These are phyloP conservation scores for Austroboletus eburneus DNA, from an alignment of 768 basidiomycete genomes.

Conservation along the genomic window DNA sequence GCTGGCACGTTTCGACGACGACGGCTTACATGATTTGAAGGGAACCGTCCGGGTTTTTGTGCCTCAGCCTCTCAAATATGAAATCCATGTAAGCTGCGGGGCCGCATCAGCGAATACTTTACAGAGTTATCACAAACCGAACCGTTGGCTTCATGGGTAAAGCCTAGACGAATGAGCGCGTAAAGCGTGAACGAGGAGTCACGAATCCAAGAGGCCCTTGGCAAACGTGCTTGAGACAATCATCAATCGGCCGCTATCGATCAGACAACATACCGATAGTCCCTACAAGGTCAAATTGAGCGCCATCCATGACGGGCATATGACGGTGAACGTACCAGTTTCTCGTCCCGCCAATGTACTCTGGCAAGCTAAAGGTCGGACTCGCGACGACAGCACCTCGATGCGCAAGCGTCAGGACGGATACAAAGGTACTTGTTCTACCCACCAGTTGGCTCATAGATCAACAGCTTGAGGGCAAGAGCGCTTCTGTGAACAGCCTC, in stretches of 20 bases:
- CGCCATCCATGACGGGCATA: background rate
- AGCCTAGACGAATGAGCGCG: constrained; percentile 88
- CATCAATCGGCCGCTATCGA: background rate
- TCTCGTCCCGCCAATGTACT: constrained; percentile 83
- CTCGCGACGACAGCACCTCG: constrained; percentile 89
- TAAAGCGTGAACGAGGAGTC: constrained; percentile 96
- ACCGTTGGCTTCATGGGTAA: constrained; percentile 90
- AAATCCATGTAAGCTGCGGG: constrained; percentile 81
- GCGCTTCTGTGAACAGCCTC: constrained; percentile 92
- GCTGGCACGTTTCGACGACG: background rate
- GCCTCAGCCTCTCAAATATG: constrained; percentile 75
- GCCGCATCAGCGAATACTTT: background rate
- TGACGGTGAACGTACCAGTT: constrained; percentile 61
- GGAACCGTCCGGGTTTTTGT: constrained; percentile 87
- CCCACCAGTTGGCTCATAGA: constrained; percentile 84
- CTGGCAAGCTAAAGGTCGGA: constrained; percentile 92
- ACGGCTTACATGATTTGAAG: constrained; percentile 79
- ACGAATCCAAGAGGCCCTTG: constrained; percentile 84
- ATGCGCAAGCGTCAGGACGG: constrained; percentile 1
- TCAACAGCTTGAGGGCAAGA: constrained; percentile 88
- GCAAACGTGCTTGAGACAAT: background rate
- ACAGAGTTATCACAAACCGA: constrained; percentile 11
- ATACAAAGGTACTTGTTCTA: too few relatives aligned
- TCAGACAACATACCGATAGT: constrained; percentile 48
- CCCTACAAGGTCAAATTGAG: constrained; percentile 36